These are phyloP conservation scores for Lactarius deliciosus DNA, from an alignment of 768 basidiomycete species.

Conservation along the genomic window DNA sequence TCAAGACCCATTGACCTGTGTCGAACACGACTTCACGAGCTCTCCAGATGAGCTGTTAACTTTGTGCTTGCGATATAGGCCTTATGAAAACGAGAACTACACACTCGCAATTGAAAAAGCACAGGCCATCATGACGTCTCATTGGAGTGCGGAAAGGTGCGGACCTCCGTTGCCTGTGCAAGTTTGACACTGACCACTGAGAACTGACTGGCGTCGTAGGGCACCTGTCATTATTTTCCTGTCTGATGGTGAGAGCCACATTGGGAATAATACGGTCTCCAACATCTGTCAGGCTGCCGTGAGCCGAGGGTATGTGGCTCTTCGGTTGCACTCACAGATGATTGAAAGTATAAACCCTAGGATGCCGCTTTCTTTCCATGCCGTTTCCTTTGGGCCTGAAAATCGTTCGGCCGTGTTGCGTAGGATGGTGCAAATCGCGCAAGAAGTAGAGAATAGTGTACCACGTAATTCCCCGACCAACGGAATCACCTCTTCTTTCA, in stretches of 20 bases:
- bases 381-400: constrained; percentile 52
- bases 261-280: constrained; percentile 41
- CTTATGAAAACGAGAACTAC: constrained; percentile 46
- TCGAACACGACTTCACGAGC: constrained; percentile 48
- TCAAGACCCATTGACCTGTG: constrained; percentile 25
- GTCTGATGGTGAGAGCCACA: constrained; percentile 51
- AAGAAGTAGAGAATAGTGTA: constrained; percentile 44
- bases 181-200: background rate
- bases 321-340: background rate
- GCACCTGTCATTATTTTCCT: constrained; percentile 55
- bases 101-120: constrained; percentile 40
- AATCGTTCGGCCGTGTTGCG: constrained; percentile 36
- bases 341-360: constrained; percentile 34
- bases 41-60: constrained; percentile 46
- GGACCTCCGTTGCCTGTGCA: background rate
- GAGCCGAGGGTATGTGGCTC: constrained; percentile 41
- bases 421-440: constrained; percentile 52
- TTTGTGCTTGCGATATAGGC: constrained; percentile 36
- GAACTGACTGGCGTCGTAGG: constrained; percentile 34
- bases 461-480: constrained; percentile 40
- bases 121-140: constrained; percentile 41
- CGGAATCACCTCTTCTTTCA: constrained; percentile 45
- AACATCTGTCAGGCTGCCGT: constrained; percentile 44
- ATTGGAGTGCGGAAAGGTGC: constrained; percentile 54
- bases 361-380: constrained; percentile 54